Conservation (phyloP, 305 asterid species). For the Lippia alba region DNA sequence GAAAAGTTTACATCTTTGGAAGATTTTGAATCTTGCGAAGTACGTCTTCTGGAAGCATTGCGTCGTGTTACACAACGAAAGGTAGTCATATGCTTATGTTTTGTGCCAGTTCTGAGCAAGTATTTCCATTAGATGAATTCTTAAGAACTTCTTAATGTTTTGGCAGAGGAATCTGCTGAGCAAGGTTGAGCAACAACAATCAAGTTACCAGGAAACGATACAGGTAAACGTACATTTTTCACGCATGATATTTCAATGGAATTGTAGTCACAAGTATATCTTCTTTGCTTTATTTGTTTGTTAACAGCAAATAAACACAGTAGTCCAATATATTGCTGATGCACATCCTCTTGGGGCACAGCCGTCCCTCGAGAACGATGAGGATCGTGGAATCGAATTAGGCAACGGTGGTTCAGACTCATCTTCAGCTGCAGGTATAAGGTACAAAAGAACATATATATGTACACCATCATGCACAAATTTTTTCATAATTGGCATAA, state of each 20-base stretch:
- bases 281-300: not conserved
- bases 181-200: conserved; percentile 54
- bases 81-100: conserved; percentile 34
- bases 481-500: not conserved
- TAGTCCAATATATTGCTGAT: conserved; percentile 58
- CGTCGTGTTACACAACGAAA: conserved; percentile 64
- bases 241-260: not conserved
- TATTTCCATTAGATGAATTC: not conserved
- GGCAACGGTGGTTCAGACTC: conserved; percentile 55
- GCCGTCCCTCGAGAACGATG: conserved; percentile 46
- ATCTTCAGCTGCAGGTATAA: conserved; percentile 46
- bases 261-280: no score
- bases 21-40: conserved; percentile 56
- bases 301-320: conserved; percentile 61
- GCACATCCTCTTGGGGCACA: conserved; percentile 50
- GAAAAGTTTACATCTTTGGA: conserved; percentile 46
- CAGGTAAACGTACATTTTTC: conserved; percentile 39
- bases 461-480: no score
- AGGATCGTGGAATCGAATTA: conserved; percentile 46
- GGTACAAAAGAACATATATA: conserved; percentile 33
- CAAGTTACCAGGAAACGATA: conserved; percentile 63
- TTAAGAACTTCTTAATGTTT: not conserved
- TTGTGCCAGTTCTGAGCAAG: not conserved
- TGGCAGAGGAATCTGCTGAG: conserved; percentile 46
- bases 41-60: conserved; percentile 52